Base-by-base conservation (phyloP, 257 asterid genomes). In the Solanum chmielewskii region DNA sequence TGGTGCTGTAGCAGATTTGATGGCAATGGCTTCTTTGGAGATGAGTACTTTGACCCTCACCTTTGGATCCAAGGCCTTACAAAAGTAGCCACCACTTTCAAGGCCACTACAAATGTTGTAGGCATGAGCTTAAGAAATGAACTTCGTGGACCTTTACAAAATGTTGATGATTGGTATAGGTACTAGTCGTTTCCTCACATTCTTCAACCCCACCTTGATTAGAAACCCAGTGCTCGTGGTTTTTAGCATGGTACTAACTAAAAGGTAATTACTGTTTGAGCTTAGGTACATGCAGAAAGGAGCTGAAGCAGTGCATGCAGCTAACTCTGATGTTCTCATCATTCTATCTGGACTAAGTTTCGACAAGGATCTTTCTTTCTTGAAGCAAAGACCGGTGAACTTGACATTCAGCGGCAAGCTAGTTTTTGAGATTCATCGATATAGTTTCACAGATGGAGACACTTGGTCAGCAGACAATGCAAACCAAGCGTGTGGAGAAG, bases 51-150 rank as follows among this genome's bases (percentile, higher is more conserved):
- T 84, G 89, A 94, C 68, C 97, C 99, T 14, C 92, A 93, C 29
- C 87, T 91, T 9, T 97, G 99, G 99, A 89, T 96, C 83, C 88
- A 90, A 35, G 99, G 99, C 82, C 92, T 97, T 47, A 93, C 96
- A 70, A 92, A 69, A 62, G 93, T 97, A 15, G 98, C 99, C 91
- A 90, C 95, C 75, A 89, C 87, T 83, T 95, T 97, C 91, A 94
- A 91, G 3, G 88, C 83, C 88, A 91, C 91, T 74, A 52, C 52
- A 11, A 90, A 92, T 68, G 98, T 97, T 0, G 95, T 97, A 7
- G 99, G 89, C 41, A 97, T 97, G 98, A 97, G 99, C 95, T 86
- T 97, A 70, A 89, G 99, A 86, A 97, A 97, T 90, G 99, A 97
- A 89, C 99, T 97, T 25, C 91, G 98, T 6, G 99, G 99, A 20